Percentiles rank a stretch among this genome's conserved stretches.
Evolutionary conservation across 2,329 filamentous ascomycete genomes (phyloP).

Genomic region (Raffaelea albimanens): DNA sequence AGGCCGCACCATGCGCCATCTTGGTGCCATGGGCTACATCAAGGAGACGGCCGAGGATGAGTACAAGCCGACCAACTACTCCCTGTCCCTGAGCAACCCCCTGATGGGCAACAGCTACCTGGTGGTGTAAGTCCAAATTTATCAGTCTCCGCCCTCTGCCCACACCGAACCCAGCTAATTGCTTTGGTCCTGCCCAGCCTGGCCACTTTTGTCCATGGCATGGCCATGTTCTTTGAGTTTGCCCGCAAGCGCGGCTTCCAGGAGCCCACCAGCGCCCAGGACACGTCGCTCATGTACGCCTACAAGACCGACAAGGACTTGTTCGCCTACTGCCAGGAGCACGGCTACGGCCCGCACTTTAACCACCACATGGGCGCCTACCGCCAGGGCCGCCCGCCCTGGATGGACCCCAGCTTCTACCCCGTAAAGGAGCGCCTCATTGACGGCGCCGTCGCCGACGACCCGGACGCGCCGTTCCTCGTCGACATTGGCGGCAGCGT

Average conservation of each 20-base stretch:
- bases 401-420: conserved; percentile 20
- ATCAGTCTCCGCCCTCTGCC: neutral
- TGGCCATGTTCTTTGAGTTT: conserved; percentile 19
- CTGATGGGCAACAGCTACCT: conserved; percentile 25
- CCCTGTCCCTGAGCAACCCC: conserved; percentile 22
- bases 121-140: conserved; percentile 8
- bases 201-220: neutral
- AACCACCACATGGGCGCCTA: conserved; percentile 28
- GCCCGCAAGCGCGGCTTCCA: conserved; percentile 18
- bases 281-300: conserved; percentile 22
- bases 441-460: conserved; percentile 11
- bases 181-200: neutral
- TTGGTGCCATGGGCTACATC: conserved; percentile 29
- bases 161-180: neutral
- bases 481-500: conserved; percentile 33
- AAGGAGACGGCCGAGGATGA: conserved; percentile 23
- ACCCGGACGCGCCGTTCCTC: conserved; percentile 14
- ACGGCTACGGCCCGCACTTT: conserved; percentile 22
- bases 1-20: conserved; percentile 25
- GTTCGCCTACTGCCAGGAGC: conserved; percentile 20
- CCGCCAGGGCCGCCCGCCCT: conserved; percentile 18
- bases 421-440: conserved; percentile 22
- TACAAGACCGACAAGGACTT: conserved; percentile 24
- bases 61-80: conserved; percentile 29
- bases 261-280: conserved; percentile 16